Evolutionary conservation across 371 early-diverging fungal genomes (phyloP).

Genomic region (Saksenaea vasiformis): DNA sequence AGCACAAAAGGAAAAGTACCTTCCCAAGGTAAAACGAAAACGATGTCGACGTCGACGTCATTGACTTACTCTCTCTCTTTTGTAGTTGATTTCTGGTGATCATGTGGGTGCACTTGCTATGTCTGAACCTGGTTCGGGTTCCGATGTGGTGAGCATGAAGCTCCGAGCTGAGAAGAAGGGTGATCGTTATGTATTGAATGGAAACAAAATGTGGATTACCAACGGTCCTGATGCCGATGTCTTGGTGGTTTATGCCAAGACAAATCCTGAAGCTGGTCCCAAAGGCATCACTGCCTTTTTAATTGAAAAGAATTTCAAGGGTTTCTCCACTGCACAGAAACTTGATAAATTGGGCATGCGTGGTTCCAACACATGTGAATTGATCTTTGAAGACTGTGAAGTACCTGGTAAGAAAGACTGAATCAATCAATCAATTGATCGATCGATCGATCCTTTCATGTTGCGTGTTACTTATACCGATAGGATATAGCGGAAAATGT

Average conservation of each 20-base stretch:
- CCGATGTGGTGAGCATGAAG: constrained; percentile 96
- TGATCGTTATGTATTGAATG: constrained; percentile 78
- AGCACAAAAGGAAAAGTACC: constrained; percentile 88
- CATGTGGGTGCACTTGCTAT: constrained; percentile 96
- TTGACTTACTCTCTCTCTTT: neutral
- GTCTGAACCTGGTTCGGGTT: constrained; percentile 92
- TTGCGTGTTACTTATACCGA: too few species aligned
- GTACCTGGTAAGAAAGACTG: constrained; percentile 68
- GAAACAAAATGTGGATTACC: constrained; percentile 97
- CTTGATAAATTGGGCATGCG: constrained; percentile 98
- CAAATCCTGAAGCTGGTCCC: constrained; percentile 77
- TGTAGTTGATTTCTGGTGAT: constrained; percentile 81
- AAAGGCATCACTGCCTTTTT: constrained; percentile 95
- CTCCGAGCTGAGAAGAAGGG: constrained; percentile 85
- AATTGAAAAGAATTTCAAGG: constrained; percentile 89
- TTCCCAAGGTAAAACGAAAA: constrained; percentile 65
- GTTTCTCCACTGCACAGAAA: constrained; percentile 87
- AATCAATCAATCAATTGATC: too few species aligned
- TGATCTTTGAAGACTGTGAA: constrained; percentile 93
- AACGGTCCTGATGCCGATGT: constrained; percentile 96
- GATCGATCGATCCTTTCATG: too few species aligned
- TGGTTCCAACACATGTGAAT: constrained; percentile 95
- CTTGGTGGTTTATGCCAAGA: constrained; percentile 95
- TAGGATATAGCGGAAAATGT: constrained; percentile 84
- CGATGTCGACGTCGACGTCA: neutral